Conservation (phyloP, 1,284 basidiomycete genomes). For the Pseudozyma sp. region DNA sequence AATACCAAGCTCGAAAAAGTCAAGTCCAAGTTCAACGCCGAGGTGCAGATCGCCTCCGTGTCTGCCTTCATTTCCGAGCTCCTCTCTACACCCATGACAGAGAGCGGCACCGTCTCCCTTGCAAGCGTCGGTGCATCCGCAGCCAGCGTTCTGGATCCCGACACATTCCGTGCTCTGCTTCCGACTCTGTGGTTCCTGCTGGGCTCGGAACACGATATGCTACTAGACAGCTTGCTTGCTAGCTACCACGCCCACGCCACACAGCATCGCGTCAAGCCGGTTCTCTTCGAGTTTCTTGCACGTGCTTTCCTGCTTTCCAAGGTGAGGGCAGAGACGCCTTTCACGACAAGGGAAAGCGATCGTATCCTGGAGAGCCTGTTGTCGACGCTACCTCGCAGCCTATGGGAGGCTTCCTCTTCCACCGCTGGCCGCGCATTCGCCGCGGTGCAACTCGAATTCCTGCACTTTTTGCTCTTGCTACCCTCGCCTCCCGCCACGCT, state of each 20-base stretch:
- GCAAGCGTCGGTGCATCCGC: conserved; percentile 19
- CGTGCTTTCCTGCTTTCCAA: conserved; percentile 36
- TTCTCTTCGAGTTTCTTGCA: conserved; percentile 53
- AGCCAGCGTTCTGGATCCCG: conserved; percentile 26
- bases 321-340: conserved; percentile 12
- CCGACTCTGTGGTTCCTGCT: conserved; percentile 56
- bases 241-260: conserved; percentile 33
- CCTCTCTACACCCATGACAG: conserved; percentile 22
- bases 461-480: conserved; percentile 38
- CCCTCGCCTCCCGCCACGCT: conserved; percentile 19
- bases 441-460: conserved; percentile 27
- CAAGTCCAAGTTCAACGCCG: conserved; percentile 43
- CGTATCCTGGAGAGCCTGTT: conserved; percentile 25
- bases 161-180: conserved; percentile 48
- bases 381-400: conserved; percentile 27
- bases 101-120: conserved; percentile 36
- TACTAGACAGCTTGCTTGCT: conserved; percentile 33
- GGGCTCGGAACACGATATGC: conserved; percentile 28
- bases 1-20: conserved; percentile 9
- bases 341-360: conserved; percentile 12
- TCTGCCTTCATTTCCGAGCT: conserved; percentile 38
- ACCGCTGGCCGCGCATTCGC: conserved; percentile 17
- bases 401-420: conserved; percentile 31
- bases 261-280: conserved; percentile 36
- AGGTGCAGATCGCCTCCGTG: conserved; percentile 39